These are phyloP conservation scores for Suhomyces vadensis DNA, from an alignment of 805 yeast species.

Conservation along the genomic window DNA sequence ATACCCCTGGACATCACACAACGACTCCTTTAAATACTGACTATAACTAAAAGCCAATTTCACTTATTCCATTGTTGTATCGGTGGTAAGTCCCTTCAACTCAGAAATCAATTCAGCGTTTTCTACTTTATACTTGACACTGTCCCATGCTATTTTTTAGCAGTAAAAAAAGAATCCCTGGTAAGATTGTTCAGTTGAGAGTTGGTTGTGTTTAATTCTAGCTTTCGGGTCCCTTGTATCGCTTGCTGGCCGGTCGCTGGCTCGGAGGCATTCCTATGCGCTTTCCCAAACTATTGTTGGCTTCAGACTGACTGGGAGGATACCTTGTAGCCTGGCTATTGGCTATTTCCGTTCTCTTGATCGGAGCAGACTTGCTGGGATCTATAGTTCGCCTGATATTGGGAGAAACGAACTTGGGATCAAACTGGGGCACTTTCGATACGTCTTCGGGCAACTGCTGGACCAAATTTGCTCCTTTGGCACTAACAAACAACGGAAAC, in stretches of 20 bases:
- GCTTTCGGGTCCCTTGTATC: constrained; percentile 2
- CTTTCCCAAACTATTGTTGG: constrained; percentile 4
- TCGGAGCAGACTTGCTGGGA: constrained; percentile 66
- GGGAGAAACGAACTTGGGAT: constrained; percentile 50
- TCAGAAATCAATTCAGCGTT: too few relatives aligned
- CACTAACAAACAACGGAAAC: constrained; percentile 53
- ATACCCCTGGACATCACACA: too few relatives aligned
- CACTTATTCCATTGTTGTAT: too few relatives aligned
- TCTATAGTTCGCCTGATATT: constrained; percentile 58
- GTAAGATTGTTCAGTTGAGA: too few relatives aligned
- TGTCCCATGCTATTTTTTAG: too few relatives aligned
- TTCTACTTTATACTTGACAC: too few relatives aligned
- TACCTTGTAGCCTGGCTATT: background rate
- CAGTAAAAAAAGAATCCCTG: too few relatives aligned
- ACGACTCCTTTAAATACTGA: too few relatives aligned
- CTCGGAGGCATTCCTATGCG: constrained; percentile 9
- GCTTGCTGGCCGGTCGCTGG: constrained; percentile 6
- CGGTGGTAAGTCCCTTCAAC: too few relatives aligned
- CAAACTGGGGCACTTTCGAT: constrained; percentile 57
- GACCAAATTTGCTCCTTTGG: constrained; percentile 60
- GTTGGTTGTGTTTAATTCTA: background rate
- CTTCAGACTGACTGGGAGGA: constrained; percentile 5
- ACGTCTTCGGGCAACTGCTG: constrained; percentile 39
- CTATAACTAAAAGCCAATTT: too few relatives aligned
- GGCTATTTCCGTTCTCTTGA: constrained; percentile 39